Percentiles rank a stretch among this genome's conserved stretches.
Evolutionary conservation across 139 green algal genomes (phyloP).

Genomic region (Trebouxia sp.): DNA sequence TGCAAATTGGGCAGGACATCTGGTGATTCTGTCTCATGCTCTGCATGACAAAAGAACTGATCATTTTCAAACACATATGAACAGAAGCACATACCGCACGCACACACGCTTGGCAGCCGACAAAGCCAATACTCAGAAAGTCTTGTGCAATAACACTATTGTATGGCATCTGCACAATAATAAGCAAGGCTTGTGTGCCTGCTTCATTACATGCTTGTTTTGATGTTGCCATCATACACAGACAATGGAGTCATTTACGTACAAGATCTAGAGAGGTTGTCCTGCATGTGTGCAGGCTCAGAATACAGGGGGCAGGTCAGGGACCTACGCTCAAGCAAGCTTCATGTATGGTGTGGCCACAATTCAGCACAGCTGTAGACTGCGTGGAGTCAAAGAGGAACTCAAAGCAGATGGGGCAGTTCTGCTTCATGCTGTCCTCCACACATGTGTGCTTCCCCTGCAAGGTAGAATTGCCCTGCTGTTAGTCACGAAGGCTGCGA

Average conservation of each 20-base stretch:
- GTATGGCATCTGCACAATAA: background rate
- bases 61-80: background rate
- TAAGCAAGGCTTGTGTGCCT: too few relatives aligned
- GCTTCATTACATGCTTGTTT: too few relatives aligned
- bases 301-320: background rate
- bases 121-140: background rate
- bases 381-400: constrained; percentile 91
- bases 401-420: constrained; percentile 89
- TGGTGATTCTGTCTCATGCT: constrained; percentile 42
- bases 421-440: constrained; percentile 86
- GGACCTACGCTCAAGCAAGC: constrained; percentile 60
- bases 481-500: background rate
- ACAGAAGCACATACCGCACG: background rate
- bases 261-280: background rate
- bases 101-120: background rate
- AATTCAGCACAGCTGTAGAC: constrained; percentile 84
- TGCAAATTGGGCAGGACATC: constrained; percentile 73
- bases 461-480: constrained; percentile 21
- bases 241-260: background rate
- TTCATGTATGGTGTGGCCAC: constrained; percentile 92
- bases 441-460: constrained; percentile 86
- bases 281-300: background rate
- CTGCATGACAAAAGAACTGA: background rate
- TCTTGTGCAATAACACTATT: background rate
- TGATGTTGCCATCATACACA: background rate